Evolutionary conservation across 192 early-diverging fungal genomes (phyloP).

Genomic region (Coemansia sp.): DNA sequence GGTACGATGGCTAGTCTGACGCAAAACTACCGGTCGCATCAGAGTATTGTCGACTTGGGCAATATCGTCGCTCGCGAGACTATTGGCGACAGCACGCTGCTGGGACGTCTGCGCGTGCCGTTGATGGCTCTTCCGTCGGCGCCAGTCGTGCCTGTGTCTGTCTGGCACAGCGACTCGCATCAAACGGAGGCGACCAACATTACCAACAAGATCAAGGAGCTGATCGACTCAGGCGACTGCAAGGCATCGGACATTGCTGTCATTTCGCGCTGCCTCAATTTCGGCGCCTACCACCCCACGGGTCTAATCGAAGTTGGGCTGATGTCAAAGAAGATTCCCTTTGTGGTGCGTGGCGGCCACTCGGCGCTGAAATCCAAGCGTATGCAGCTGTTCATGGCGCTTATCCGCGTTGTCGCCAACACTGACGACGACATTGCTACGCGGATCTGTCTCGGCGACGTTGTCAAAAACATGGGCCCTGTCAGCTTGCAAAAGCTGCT

Average conservation of each 20-base stretch:
- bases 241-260: slow-evolving; percentile 70
- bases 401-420: slow-evolving; percentile 41
- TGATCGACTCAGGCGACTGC: slow-evolving; percentile 66
- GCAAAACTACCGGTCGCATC: slow-evolving; percentile 53
- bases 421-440: slow-evolving; percentile 38
- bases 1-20: slow-evolving; percentile 48
- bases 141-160: slow-evolving; percentile 46
- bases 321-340: slow-evolving; percentile 46
- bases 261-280: slow-evolving; percentile 64
- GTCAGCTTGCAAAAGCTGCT: slow-evolving; percentile 10
- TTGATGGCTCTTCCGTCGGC: slow-evolving; percentile 22
- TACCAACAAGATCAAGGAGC: slow-evolving; percentile 21
- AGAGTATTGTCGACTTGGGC: slow-evolving; percentile 55
- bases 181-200: slow-evolving; percentile 64
- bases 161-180: slow-evolving; percentile 61
- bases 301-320: slow-evolving; percentile 63
- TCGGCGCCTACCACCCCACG: slow-evolving; percentile 58
- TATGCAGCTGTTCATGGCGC: slow-evolving; percentile 47
- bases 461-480: slow-evolving; percentile 31
- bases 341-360: slow-evolving; percentile 45
- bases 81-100: slow-evolving; percentile 21
- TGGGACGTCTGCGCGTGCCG: slow-evolving; percentile 43
- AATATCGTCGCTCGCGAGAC: slow-evolving; percentile 54
- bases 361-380: slow-evolving; percentile 44
- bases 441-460: slow-evolving; percentile 29